phyloP scores from a whole-genome alignment of 2,329 filamentous ascomycete species.

The Xylariaceae sp. region DNA sequence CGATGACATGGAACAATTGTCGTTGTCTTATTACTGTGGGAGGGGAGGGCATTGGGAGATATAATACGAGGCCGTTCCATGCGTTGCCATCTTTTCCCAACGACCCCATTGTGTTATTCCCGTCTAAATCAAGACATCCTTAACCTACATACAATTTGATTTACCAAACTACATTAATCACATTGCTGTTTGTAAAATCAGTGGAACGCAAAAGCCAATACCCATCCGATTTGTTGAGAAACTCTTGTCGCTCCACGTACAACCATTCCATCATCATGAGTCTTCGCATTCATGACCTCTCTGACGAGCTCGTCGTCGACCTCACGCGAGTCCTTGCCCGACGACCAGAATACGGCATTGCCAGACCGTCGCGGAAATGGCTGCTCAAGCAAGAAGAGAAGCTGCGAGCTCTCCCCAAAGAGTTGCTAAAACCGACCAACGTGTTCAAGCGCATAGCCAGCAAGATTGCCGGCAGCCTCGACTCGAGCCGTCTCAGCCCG shows the following conservation, averaged over 20 bases:
- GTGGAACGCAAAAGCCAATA: neutral
- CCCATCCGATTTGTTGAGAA: neutral
- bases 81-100: neutral
- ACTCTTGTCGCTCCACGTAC: neutral
- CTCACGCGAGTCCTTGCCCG: conserved; percentile 37
- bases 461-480: conserved; percentile 28
- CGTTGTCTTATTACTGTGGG: conserved; percentile 12
- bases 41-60: neutral
- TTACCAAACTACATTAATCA: conserved; percentile 4
- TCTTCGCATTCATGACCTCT: conserved; percentile 25
- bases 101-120: neutral
- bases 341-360: conserved; percentile 30
- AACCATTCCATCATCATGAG: conserved; percentile 17
- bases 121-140: neutral
- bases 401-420: conserved; percentile 25
- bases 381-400: conserved; percentile 32
- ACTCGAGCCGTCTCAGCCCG: conserved; percentile 25
- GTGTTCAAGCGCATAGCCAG: conserved; percentile 32
- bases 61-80: conserved; percentile 7
- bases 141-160: conserved; percentile 9
- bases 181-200: conserved; percentile 6
- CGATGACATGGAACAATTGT: conserved; percentile 10
- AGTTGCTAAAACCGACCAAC: conserved; percentile 27
- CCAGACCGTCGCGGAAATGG: conserved; percentile 34
- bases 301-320: conserved; percentile 27